phyloP scores from a whole-genome alignment of 2,329 filamentous ascomycete species.

The Pyrenophora teres region DNA sequence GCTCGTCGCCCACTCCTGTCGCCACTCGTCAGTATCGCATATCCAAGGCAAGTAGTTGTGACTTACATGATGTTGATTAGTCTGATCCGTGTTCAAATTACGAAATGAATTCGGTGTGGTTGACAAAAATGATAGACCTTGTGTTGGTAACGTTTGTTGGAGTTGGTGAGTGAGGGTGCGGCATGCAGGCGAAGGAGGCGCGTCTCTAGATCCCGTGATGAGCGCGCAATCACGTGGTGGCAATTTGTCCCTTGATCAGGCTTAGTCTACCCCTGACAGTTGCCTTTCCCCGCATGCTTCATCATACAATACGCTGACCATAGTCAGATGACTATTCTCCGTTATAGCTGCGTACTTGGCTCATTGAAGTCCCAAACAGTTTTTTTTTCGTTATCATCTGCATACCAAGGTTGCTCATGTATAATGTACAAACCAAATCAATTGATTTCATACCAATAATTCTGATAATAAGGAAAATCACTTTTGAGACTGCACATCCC shows the following conservation, averaged over 20 bases:
- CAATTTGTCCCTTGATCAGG: conserved; percentile 22
- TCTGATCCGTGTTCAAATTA: neutral
- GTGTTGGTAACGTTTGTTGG: neutral
- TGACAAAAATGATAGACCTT: neutral
- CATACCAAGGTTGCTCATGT: no score
- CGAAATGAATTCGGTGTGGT: neutral
- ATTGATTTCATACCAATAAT: neutral
- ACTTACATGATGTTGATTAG: conserved; percentile 23
- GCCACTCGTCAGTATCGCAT: conserved; percentile 27
- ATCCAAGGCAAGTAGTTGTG: neutral
- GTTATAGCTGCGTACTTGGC: no score
- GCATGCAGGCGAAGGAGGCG: conserved; percentile 14
- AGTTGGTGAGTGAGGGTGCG: conserved; percentile 13
- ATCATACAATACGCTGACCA: no score
- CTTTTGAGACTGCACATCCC: neutral
- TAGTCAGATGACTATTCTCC: no score
- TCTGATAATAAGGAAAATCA: neutral
- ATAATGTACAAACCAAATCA: no score
- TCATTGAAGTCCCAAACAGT: no score
- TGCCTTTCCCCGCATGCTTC: neutral
- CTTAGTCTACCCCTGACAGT: conserved; percentile 12
- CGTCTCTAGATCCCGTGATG: conserved; percentile 11
- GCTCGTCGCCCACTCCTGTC: conserved; percentile 39
- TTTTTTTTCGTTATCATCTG: no score
- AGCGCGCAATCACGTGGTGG: conserved; percentile 42